Base-by-base conservation (phyloP, 129 eudicot species). In the Helichrysum umbraculigerum region DNA sequence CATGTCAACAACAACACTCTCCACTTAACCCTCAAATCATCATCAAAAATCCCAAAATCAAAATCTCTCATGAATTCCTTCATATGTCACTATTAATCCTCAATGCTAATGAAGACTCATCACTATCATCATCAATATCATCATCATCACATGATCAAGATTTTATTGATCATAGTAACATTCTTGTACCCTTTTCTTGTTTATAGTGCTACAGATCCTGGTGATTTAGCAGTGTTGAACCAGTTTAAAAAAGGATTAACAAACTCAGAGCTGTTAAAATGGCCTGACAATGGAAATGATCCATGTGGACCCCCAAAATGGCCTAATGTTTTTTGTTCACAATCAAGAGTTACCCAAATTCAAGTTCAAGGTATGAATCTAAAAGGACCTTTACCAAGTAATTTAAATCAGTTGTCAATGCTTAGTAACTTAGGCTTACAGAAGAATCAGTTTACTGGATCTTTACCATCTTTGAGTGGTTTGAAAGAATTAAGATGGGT, bases 291-390 rank as follows among this genome's bases (percentile, higher is more conserved):
- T 77, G 88, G 87, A 3, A 69, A 74, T 52, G 97, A 95, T 90
- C 99, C 99, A 4, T 95, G 99, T 85, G 99, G 99, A 7, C 81
- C 97, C 4, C 96, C 97, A 17, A 81, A 81, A 37, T 95, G 99
- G 99, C 86, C 87, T 7, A 88, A 86, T 58, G 71, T 95, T 2
- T 86, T 54, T 44, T 95, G 99, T 79, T 21, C 66, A 21, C 87
- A 81, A 21, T 73, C 76, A 10, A 89, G 96, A 79, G 95, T 95
- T 68, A n/a, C 94, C 8, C 99, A 95, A 79, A 89, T 95, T 84
- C 99, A 95, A 81, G 92, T 88, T 75, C 86, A 80, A 39, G 83
- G 83, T 6, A 72, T 91, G 82, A 89, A 89, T 11, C 82, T 95
- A 71, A 87, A 87, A 35, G 99, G 99, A 61, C 74, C 92, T 73